These are phyloP conservation scores for Rhynchosporium graminicola DNA, from an alignment of 2,329 filamentous ascomycete species.

Conservation along the genomic window DNA sequence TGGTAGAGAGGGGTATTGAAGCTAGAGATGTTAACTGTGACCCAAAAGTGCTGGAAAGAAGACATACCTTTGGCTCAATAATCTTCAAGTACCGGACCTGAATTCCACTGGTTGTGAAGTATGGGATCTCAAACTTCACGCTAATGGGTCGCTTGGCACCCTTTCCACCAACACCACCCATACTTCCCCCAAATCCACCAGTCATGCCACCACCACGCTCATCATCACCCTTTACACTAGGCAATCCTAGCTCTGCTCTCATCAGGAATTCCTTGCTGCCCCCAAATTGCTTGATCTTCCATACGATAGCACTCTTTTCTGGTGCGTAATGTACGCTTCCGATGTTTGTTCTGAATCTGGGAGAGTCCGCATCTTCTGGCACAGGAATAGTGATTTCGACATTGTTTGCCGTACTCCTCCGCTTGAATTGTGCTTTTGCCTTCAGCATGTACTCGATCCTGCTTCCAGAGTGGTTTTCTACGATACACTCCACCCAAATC, in stretches of 20 bases:
- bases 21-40: constrained; percentile 49
- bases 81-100: constrained; percentile 99
- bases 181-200: constrained; percentile 92
- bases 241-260: constrained; percentile 92
- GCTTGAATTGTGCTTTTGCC: constrained; percentile 96
- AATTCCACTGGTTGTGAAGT: constrained; percentile 99
- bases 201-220: constrained; percentile 97
- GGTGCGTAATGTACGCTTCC: constrained; percentile 96
- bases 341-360: constrained; percentile 95
- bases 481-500: constrained; percentile 98
- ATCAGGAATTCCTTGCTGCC: constrained; percentile 98
- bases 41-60: not conserved
- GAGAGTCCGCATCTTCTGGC: constrained; percentile 93
- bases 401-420: constrained; percentile 95
- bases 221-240: constrained; percentile 91
- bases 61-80: constrained; percentile 92
- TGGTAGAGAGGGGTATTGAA: constrained; percentile 96
- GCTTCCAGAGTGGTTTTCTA: constrained; percentile 92
- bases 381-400: constrained; percentile 98
- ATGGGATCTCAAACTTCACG: constrained; percentile 99
- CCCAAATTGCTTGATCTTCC: constrained; percentile 99
- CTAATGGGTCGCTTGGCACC: constrained; percentile 91
- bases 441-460: constrained; percentile 99
- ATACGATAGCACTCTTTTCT: constrained; percentile 95
- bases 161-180: constrained; percentile 89